Evolutionary conservation across 169 alveolate species (phyloP).

Genomic region (Amoebophrya sp.): DNA sequence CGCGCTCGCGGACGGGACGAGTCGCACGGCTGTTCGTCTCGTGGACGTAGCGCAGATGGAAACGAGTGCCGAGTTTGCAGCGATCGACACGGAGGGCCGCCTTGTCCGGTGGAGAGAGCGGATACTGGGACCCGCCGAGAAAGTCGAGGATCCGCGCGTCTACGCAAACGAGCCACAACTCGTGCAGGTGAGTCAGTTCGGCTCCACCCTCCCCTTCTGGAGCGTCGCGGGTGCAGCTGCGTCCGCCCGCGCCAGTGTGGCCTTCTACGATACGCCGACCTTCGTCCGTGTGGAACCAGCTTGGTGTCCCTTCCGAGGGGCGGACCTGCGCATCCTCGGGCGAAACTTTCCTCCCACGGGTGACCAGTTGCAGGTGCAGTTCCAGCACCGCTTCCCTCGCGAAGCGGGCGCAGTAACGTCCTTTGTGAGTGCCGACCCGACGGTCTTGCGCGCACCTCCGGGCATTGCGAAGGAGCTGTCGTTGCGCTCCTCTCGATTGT

Average conservation of each 20-base stretch:
- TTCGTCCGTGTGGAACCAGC: background rate
- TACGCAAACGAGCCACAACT: background rate
- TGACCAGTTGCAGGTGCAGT: background rate
- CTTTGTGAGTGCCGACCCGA: background rate
- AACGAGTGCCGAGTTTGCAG: background rate
- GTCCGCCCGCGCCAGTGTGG: background rate
- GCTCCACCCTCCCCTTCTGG: background rate
- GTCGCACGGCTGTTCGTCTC: background rate
- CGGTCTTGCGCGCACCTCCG: background rate
- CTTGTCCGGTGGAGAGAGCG: conserved; percentile 2
- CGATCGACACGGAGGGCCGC: background rate
- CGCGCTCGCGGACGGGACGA: no score
- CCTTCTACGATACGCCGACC: background rate
- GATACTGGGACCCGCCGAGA: background rate
- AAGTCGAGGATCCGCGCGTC: background rate
- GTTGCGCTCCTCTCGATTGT: background rate
- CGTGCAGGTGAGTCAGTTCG: background rate
- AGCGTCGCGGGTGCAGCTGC: background rate
- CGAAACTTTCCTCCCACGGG: background rate
- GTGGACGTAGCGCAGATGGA: background rate
- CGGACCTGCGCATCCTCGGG: background rate
- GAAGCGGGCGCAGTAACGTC: background rate
- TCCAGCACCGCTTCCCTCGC: conserved; percentile 1
- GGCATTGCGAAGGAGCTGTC: background rate
- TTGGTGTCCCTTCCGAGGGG: background rate